Evolutionary conservation across 2,329 filamentous ascomycete species (phyloP), one percentile per base, ranked within the genome.

Genomic region (Exophiala calicioides): DNA sequence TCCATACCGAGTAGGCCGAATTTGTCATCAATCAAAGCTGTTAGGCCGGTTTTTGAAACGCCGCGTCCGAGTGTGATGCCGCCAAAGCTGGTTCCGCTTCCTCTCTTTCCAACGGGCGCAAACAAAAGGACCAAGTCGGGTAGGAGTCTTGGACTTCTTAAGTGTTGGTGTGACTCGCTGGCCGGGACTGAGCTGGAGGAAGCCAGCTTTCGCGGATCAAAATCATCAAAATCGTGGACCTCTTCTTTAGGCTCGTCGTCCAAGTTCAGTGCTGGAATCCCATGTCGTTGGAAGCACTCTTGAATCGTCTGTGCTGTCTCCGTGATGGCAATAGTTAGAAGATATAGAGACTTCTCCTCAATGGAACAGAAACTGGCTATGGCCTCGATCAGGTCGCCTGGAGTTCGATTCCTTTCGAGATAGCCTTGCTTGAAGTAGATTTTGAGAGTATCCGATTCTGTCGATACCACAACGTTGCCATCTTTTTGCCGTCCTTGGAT

Each of bases 391-490:
- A 44, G 23, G 8, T 44, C 40, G n/a, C 29, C 18, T 5, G 40
- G 40, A 6, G 33, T 27, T 31, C 29, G 34, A 26, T 26, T 35
- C 18, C 24, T 16, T 24, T 44, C 30, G n/a, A 44, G 35, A 7
- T 44, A 44, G 12, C 23, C 13, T n/a, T 44, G 18, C 16, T 34
- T 44, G 18, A 44, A 4, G 18, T 35, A 44, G 20, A 44, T 44
- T 20, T 44, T 26, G 31, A 44, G 40, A 4, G 13, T 23, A 13
- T 36, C 33, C 7, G 34, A 31, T 13, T 34, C 30, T 5, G 40
- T 44, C 4, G 40, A 35, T 6, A 44, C 9, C 12, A 44, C 40
- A 20, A 44, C 40, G 15, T 29, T 44, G 5, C 40, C 40, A 32
- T 44, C 40, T 24, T 35, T 44, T 9, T 30, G 19, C 2, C 40